Percentiles rank a stretch among this genome's conserved stretches.
Conservation (phyloP, 352 stramenopile genomes). For the Phytopythium helicoides region DNA sequence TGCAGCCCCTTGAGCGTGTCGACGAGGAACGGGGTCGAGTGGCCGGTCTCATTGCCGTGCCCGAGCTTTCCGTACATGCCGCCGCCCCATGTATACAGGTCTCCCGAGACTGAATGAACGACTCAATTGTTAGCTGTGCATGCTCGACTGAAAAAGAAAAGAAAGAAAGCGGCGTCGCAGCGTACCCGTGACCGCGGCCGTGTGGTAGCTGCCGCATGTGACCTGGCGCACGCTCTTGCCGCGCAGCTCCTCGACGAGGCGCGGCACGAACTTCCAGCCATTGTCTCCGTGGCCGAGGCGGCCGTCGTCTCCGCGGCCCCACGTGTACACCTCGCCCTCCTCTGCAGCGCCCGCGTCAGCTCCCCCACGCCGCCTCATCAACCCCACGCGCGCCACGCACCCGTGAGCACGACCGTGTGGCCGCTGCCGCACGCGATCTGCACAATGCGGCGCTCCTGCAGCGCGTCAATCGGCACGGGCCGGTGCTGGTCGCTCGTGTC, state of each 20-base stretch:
- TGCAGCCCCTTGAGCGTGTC: slow-evolving; percentile 90
- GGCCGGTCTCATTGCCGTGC: slow-evolving; percentile 92
- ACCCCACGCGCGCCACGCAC: slow-evolving; percentile 11
- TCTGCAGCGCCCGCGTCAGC: slow-evolving; percentile 18
- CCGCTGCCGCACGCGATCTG: slow-evolving; percentile 88
- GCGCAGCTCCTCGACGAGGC: slow-evolving; percentile 88
- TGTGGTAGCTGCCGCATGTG: slow-evolving; percentile 96
- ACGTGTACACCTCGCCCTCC: slow-evolving; percentile 88
- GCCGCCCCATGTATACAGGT: slow-evolving; percentile 93
- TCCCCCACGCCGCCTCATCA: too few species aligned
- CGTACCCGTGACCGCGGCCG: slow-evolving; percentile 88
- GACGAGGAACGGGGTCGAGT: slow-evolving; percentile 92
- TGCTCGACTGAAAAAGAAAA: neutral
- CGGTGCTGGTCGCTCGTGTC: slow-evolving; percentile 88
- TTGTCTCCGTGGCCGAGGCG: slow-evolving; percentile 92
- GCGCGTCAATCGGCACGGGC: slow-evolving; percentile 77
- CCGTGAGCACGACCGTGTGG: slow-evolving; percentile 87
- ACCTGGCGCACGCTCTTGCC: slow-evolving; percentile 91
- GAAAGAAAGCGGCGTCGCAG: neutral
- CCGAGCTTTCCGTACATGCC: slow-evolving; percentile 96
- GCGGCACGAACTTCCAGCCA: slow-evolving; percentile 97
- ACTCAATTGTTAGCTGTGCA: neutral
- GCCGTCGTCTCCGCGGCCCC: slow-evolving; percentile 86
- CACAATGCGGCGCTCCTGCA: slow-evolving; percentile 79
- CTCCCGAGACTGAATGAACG: slow-evolving; percentile 73